These are phyloP conservation scores for Rhodotorula sp. DNA, from an alignment of 1,284 basidiomycete species.

Conservation along the genomic window DNA sequence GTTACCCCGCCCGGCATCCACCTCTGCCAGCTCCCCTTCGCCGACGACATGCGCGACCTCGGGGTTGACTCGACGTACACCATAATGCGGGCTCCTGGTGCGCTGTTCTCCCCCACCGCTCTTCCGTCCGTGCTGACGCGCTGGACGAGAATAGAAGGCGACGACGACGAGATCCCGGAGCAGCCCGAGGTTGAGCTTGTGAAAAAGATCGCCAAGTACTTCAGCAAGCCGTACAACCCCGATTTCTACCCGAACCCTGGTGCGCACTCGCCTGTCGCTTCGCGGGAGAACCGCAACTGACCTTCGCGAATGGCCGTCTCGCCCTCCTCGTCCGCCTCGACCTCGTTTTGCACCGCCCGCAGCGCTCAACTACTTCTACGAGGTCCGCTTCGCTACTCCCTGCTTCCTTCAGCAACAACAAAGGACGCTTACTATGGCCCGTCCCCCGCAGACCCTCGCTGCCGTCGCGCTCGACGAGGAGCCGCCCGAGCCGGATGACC, in stretches of 20 bases:
- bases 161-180: conserved; percentile 15
- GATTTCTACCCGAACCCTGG: conserved; percentile 92
- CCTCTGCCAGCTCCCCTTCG: conserved; percentile 85
- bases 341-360: background rate
- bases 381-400: conserved; percentile 10
- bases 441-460: conserved; percentile 32
- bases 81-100: conserved; percentile 47
- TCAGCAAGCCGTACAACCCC: conserved; percentile 76
- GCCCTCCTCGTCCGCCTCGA: background rate
- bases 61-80: conserved; percentile 56
- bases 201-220: conserved; percentile 71
- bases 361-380: conserved; percentile 46
- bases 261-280: conserved; percentile 51
- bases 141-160: background rate
- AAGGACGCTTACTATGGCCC: too few species aligned
- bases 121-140: background rate
- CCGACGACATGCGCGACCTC: conserved; percentile 82
- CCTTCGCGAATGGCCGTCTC: background rate
- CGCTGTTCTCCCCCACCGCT: background rate
- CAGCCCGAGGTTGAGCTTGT: conserved; percentile 69
- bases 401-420: too few species aligned
- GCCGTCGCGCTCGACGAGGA: conserved; percentile 45
- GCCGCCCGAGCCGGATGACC: conserved; percentile 40
- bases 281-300: background rate
- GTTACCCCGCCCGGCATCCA: conserved; percentile 87